A percentile compares a stretch with the other conserved stretches of the same genome.
phyloP scores from a whole-genome alignment of 495 filamentous ascomycete genomes.

The Talaromyces wortmannii region DNA sequence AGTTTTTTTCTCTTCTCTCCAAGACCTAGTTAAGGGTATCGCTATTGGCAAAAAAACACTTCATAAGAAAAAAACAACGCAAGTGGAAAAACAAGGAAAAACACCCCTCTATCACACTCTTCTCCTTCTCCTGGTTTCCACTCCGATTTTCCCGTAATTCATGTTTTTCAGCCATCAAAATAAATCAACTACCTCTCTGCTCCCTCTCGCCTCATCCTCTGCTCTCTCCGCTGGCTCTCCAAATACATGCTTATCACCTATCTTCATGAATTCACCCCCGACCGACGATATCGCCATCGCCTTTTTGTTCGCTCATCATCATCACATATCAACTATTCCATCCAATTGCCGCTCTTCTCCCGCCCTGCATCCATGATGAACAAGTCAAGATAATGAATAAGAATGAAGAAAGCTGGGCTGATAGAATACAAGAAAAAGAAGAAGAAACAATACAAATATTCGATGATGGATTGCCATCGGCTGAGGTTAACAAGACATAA shows the following conservation, averaged over 20 bases:
- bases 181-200: neutral
- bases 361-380: neutral
- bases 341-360: neutral
- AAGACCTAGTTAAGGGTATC: neutral
- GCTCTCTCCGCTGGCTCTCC: too few relatives aligned
- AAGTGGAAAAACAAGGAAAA: neutral
- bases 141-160: neutral
- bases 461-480: too few relatives aligned
- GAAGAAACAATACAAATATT: neutral
- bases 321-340: neutral
- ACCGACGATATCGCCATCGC: too few relatives aligned
- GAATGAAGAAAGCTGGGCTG: neutral
- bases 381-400: neutral
- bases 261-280: too few relatives aligned
- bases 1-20: neutral
- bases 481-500: constrained; percentile 13
- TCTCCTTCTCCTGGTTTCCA: neutral
- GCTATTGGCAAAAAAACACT: neutral
- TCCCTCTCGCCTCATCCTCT: neutral
- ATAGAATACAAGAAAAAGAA: neutral
- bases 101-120: neutral
- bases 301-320: too few relatives aligned
- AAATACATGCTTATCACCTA: too few relatives aligned
- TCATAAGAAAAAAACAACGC: neutral
- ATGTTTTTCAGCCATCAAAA: neutral